phyloP scores from a whole-genome alignment of 2,329 filamentous ascomycete genomes.

The Aspergillus felis region DNA sequence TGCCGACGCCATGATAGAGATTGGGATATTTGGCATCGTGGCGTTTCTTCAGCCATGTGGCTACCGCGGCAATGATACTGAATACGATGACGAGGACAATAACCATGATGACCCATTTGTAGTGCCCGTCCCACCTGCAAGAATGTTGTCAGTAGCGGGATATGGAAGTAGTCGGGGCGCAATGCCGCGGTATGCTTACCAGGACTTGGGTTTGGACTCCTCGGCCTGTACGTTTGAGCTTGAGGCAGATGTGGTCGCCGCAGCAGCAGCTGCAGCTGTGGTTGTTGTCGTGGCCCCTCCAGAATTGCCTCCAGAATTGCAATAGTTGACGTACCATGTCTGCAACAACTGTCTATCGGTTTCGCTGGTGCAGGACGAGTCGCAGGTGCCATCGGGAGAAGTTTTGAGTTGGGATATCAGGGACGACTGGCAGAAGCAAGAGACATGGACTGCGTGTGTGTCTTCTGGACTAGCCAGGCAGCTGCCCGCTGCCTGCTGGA shows the following conservation, averaged over 20 bases:
- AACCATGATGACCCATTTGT: constrained; percentile 78
- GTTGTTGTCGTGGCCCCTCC: constrained; percentile 34
- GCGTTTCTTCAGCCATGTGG: constrained; percentile 67
- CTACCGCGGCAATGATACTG: constrained; percentile 61
- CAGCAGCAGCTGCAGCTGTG: constrained; percentile 16
- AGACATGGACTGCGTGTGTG: constrained; percentile 53
- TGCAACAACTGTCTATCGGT: constrained; percentile 57
- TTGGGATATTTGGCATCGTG: constrained; percentile 59
- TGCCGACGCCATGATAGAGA: constrained; percentile 28
- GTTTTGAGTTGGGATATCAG: constrained; percentile 57
- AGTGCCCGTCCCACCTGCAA: constrained; percentile 52
- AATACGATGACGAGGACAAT: constrained; percentile 70
- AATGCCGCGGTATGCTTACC: constrained; percentile 16
- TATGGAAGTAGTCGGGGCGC: neutral
- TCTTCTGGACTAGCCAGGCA: constrained; percentile 58
- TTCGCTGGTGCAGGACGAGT: constrained; percentile 52
- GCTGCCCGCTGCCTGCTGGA: constrained; percentile 66
- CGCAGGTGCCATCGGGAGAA: constrained; percentile 59
- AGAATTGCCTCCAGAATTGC: constrained; percentile 46
- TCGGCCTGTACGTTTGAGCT: constrained; percentile 8
- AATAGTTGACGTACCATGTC: constrained; percentile 68
- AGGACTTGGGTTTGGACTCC: constrained; percentile 12
- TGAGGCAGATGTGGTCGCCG: constrained; percentile 15
- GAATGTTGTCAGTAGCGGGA: neutral
- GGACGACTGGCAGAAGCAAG: constrained; percentile 69